Base-by-base conservation (phyloP, 768 basidiomycete species). In the Phlegmacium glaucopus region DNA sequence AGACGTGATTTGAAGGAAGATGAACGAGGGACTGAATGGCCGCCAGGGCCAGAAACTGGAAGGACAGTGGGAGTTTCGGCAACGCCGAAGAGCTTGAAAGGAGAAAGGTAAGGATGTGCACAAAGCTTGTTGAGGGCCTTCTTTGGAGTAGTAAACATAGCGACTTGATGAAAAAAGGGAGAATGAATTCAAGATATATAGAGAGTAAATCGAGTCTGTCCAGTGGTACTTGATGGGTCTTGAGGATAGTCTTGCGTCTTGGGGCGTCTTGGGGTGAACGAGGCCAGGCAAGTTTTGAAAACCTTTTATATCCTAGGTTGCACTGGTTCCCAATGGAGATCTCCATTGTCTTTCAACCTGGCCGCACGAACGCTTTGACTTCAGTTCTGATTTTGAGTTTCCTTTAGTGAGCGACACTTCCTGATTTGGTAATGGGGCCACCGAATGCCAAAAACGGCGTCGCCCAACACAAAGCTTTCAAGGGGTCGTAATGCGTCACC, bases 141-240 rank as follows among this genome's bases (percentile, higher is more conserved):
- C 29, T 39, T 39, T 12, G 17, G 26, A 16, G 32, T 37, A n/a
- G 29, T 44, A 22, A 22, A 39, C 48, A 49, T 49, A 13, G 13
- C 15, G 32, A 6, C 10, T 34, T 34, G 32, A 34, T 34, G 32
- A 11, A 34, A 34, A 34, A 34, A 6, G 32, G 6, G 10, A 22
- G 22, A 34, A 3, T 11, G 32, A 34, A 6, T 32, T 8, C 9
- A 32, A 13, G 30, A 13, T 8, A 11, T 34, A 11, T 3, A 11
- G 11, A 34, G 32, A 34, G 32, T n/a, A n/a, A 34, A 11, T 34
- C 11, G n/a, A 34, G 32, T 10, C 10, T 34, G n/a, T 22, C 22
- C 22, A 22, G 22, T 5, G 32, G 10, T 34, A n/a, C 32, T 34
- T 34, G 32, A 6, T 10, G n/a, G 6, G n/a, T 34, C 32, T 34